phyloP scores from a whole-genome alignment of 2,329 filamentous ascomycete genomes.

The Penicillium griseofulvum region DNA sequence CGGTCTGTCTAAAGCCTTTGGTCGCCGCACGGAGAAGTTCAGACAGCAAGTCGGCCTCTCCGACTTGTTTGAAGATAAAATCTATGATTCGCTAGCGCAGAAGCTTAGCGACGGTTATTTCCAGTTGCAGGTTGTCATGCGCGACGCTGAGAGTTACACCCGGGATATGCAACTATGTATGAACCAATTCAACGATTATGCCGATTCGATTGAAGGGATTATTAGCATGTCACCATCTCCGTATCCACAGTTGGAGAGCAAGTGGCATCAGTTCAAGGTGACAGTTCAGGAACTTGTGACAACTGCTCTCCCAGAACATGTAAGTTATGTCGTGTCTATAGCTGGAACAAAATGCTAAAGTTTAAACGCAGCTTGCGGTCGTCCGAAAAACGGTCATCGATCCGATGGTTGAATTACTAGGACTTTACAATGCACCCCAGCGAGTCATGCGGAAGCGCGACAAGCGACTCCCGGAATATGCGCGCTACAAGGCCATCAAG shows the following conservation, averaged over 20 bases:
- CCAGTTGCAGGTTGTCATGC: slow-evolving; percentile 83
- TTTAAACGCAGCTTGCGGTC: slow-evolving; percentile 50
- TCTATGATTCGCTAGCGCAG: slow-evolving; percentile 77
- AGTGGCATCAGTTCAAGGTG: slow-evolving; percentile 88
- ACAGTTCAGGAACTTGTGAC: slow-evolving; percentile 82
- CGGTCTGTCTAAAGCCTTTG: slow-evolving; percentile 85
- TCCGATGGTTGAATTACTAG: slow-evolving; percentile 74
- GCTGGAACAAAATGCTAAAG: slow-evolving; percentile 6
- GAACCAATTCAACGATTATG: slow-evolving; percentile 74
- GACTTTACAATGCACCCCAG: slow-evolving; percentile 77
- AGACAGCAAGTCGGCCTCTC: slow-evolving; percentile 66
- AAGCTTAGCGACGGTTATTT: slow-evolving; percentile 91
- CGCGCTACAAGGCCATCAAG: slow-evolving; percentile 73
- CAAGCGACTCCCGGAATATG: slow-evolving; percentile 87
- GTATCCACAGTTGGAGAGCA: slow-evolving; percentile 83
- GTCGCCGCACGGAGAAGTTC: slow-evolving; percentile 82
- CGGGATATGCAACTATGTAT: slow-evolving; percentile 78
- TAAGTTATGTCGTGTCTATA: slow-evolving; percentile 39
- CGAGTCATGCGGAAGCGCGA: slow-evolving; percentile 91
- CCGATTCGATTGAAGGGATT: slow-evolving; percentile 78
- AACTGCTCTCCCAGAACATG: slow-evolving; percentile 79
- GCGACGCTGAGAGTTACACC: slow-evolving; percentile 91
- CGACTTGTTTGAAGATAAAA: slow-evolving; percentile 71
- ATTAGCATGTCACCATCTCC: slow-evolving; percentile 68
- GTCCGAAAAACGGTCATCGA: slow-evolving; percentile 82